These are phyloP conservation scores for Phytophthora palmivora DNA, from an alignment of 352 stramenopile species.

Conservation along the genomic window DNA sequence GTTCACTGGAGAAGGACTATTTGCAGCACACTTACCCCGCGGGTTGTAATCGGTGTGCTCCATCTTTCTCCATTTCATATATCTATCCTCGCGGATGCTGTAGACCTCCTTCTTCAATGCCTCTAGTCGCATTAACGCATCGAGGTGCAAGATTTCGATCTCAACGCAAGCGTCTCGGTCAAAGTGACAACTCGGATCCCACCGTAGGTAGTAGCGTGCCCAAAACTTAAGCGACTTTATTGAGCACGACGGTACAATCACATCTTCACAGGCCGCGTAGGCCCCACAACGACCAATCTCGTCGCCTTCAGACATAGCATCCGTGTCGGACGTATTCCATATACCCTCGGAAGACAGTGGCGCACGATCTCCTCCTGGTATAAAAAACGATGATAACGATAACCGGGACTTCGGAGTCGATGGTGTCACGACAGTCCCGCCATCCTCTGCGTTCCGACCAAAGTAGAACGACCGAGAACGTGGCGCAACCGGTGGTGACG, in stretches of 20 bases:
- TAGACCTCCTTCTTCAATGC: conserved; percentile 33
- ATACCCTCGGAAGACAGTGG: conserved; percentile 34
- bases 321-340: conserved; percentile 42
- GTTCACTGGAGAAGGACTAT: conserved; percentile 12
- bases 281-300: conserved; percentile 42
- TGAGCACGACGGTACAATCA: conserved; percentile 73
- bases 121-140: conserved; percentile 50
- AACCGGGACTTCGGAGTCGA: conserved; percentile 31
- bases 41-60: conserved; percentile 12
- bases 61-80: conserved; percentile 42
- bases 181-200: conserved; percentile 65
- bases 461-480: conserved; percentile 26
- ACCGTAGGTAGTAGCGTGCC: conserved; percentile 83
- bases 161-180: conserved; percentile 68
- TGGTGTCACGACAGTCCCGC: conserved; percentile 8
- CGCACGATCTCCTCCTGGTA: conserved; percentile 33
- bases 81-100: conserved; percentile 36
- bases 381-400: conserved; percentile 50
- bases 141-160: conserved; percentile 64
- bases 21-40: background rate
- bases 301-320: conserved; percentile 47
- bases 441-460: conserved; percentile 20
- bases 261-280: conserved; percentile 52
- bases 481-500: conserved; percentile 26
- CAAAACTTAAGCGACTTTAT: conserved; percentile 81